Base-by-base conservation (phyloP, 352 stramenopile species). In the Stephanocyclus meneghinianus region DNA sequence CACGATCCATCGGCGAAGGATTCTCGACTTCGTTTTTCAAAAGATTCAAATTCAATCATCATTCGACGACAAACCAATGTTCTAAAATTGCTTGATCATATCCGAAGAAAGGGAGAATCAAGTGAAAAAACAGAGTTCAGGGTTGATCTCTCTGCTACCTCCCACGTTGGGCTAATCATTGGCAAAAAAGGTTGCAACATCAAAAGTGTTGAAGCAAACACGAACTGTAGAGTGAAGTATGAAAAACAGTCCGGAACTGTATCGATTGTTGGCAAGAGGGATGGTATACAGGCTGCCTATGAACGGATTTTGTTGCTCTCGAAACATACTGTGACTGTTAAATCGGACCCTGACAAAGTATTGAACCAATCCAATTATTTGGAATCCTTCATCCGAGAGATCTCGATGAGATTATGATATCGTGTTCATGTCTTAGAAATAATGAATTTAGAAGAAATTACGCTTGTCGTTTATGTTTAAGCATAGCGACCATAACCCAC, bases 161-260 rank as follows among this genome's bases (percentile, higher is more conserved):
- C 29, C 15, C 11, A 64, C 45, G 30, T 64, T 32, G 56, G 56
- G n/a, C 13, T 64, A 26, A 64, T 64, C 26, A 64, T 64, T 64
- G 56, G 56, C 11, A 64, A 45, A 35, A 47, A 26, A 16, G 56
- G 56, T 10, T 42, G 21, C n/a, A 42, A 42, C 18, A 64, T 64
- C 29, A 64, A 64, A 16, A 26, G 18, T n/a, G 56, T 64, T 47
- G 32, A 64, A 64, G 18, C 13, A 26, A 2, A 21, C 7, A 64
- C 10, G 5, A n/a, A 47, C 8, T 64, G 56, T 5, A 64, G 30
- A 18, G 13, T 64, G 18, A n/a, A 45, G n/a, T 47, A 64, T 45
- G 30, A 64, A 16, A 15, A 26, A 16, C n/a, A 42, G 2, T 47
- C 56, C 0, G n/a, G 5, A 42, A 64, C 18, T 5, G 6, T 64